Evolutionary conservation across 108 stramenopile species (phyloP), one percentile per base, ranked within the genome.

Genomic region (Skeletonema costatum): DNA sequence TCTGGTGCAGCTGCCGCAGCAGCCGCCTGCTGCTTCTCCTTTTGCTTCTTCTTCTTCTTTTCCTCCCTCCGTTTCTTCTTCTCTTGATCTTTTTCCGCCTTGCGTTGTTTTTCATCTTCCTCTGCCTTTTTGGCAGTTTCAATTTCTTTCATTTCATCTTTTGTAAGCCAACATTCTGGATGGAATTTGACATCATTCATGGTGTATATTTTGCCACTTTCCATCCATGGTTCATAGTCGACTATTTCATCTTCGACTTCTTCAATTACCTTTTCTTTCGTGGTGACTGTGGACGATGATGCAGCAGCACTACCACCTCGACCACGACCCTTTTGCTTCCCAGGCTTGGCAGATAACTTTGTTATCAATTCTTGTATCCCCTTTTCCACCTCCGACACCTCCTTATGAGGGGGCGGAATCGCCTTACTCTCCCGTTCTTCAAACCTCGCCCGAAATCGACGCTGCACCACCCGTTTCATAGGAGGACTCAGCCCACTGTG

Each of bases 211-310:
- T 25, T 56, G 10, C 90, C 92, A 51, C 87, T 83, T 35, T 92
- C 89, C 93, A 96, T 93, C 95, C 93, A 93, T 29, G 90, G 86
- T 70, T 93, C 92, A 70, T 93, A 93, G 42, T 94, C 90, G 19
- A 93, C 88, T 5, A 93, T 70, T 71, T 92, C 95, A 41, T 96
- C 95, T 39, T 84, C 90, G 1, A 93, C 81, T 71, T 92, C 93
- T 77, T 93, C 89, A 73, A 93, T 73, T 9, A 88, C 69, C 48
- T 89, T 89, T 29, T 86, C 87, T 59, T 82, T 74, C 44, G 71
- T 39, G 71, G 80, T 11, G 60, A 66, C 74, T 61, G 68, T 81
- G 67, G 76, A 58, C 73, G 63, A 30, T 44, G 65, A 25, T 10
- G 53, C 64, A 44, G 12, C 62, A 0, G 31, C 59, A 36, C 38